These are phyloP conservation scores for Puya raimondii DNA, from an alignment of 176 grass and related monocot genomes.

Conservation along the genomic window DNA sequence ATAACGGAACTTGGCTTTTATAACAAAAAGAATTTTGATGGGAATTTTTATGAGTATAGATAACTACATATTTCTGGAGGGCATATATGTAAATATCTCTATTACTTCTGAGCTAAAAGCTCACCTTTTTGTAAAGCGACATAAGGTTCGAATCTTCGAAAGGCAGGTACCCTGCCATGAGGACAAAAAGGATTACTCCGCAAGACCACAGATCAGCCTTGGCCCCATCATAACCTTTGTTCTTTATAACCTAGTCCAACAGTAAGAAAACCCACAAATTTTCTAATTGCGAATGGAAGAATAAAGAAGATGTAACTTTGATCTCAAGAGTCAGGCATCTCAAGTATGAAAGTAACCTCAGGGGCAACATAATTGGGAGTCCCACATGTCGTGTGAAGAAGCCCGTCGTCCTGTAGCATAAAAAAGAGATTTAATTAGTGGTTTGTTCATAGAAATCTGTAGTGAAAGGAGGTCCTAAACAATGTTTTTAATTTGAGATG, in stretches of 20 bases:
- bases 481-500: background rate
- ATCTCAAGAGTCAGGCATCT: background rate
- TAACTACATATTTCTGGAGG: too few species aligned
- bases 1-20: background rate
- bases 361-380: constrained; percentile 99
- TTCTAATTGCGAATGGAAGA: background rate
- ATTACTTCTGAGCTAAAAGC: background rate
- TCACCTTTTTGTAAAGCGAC: constrained; percentile 94
- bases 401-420: constrained; percentile 68
- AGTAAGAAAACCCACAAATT: constrained; percentile 3
- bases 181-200: constrained; percentile 94
- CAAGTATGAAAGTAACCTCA: constrained; percentile 36
- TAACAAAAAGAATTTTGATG: background rate
- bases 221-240: constrained; percentile 95
- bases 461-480: background rate
- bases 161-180: constrained; percentile 86
- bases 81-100: background rate
- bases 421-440: constrained; percentile 1
- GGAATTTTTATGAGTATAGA: too few species aligned
- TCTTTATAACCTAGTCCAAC: constrained; percentile 59
- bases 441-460: background rate
- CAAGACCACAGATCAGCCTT: constrained; percentile 99
- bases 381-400: constrained; percentile 87
- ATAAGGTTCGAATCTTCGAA: constrained; percentile 90
- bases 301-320: background rate